Evolutionary conservation across 805 yeast genomes (phyloP).

Genomic region (Debaryomyces castellii): DNA sequence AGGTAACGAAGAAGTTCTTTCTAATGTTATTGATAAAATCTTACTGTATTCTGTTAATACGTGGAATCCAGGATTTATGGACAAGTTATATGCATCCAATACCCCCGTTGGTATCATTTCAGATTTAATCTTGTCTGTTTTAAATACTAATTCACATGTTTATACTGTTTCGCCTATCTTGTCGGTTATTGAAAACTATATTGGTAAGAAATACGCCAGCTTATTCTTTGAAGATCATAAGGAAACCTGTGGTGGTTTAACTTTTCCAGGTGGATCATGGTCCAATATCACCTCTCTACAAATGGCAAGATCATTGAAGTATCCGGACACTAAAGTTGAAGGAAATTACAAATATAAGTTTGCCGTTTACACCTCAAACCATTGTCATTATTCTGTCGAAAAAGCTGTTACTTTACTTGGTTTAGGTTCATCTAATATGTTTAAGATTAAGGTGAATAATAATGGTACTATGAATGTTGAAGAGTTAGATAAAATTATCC

Average conservation of each 20-base stretch:
- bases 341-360: conserved; percentile 58
- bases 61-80: conserved; percentile 86
- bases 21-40: conserved; percentile 52
- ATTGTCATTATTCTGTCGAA: conserved; percentile 77
- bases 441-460: conserved; percentile 57
- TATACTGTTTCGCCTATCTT: conserved; percentile 82
- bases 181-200: conserved; percentile 69
- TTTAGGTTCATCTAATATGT: conserved; percentile 59
- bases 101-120: conserved; percentile 80
- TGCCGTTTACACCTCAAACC: conserved; percentile 69
- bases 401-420: conserved; percentile 80
- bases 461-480: conserved; percentile 58
- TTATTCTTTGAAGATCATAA: conserved; percentile 49
- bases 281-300: conserved; percentile 79
- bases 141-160: conserved; percentile 85
- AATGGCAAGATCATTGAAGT: conserved; percentile 63
- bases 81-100: conserved; percentile 80
- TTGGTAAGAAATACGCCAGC: conserved; percentile 65
- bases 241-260: conserved; percentile 70
- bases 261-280: conserved; percentile 87
- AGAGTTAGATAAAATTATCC: conserved; percentile 47
- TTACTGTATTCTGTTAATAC: conserved; percentile 72
- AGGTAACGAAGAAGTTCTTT: conserved; percentile 43
- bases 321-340: conserved; percentile 63
- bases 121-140: conserved; percentile 63